phyloP scores from a whole-genome alignment of 495 filamentous ascomycete genomes.

The Penicillium lagena region DNA sequence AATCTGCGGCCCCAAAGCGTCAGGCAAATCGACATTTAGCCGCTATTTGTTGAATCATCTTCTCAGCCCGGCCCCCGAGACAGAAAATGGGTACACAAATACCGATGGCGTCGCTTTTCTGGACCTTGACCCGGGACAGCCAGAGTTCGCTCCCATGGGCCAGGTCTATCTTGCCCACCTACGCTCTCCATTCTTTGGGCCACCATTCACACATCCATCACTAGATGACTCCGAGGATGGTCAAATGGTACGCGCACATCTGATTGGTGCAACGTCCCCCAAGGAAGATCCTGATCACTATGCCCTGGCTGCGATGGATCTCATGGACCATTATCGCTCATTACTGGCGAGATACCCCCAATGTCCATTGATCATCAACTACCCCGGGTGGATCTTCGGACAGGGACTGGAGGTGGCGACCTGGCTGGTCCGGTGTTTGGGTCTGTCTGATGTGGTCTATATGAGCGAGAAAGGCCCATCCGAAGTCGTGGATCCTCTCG shows the following conservation, averaged over 20 bases:
- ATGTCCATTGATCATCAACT: constrained; percentile 71
- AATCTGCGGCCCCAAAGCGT: constrained; percentile 73
- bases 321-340: constrained; percentile 56
- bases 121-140: constrained; percentile 79
- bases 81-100: constrained; percentile 25
- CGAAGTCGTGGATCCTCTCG: constrained; percentile 56
- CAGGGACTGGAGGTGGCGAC: constrained; percentile 64
- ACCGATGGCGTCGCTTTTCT: constrained; percentile 54
- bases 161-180: constrained; percentile 67
- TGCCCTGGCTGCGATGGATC: constrained; percentile 57
- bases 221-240: constrained; percentile 23
- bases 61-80: constrained; percentile 44
- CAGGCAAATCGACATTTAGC: constrained; percentile 82
- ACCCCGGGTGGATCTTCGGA: constrained; percentile 76
- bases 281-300: constrained; percentile 68
- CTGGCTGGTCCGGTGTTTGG: constrained; percentile 48
- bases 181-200: constrained; percentile 59
- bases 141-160: constrained; percentile 73
- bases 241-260: constrained; percentile 56
- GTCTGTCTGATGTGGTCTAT: constrained; percentile 60
- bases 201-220: constrained; percentile 66
- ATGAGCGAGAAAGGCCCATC: constrained; percentile 64
- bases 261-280: constrained; percentile 64
- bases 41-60: constrained; percentile 70
- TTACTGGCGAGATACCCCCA: constrained; percentile 32